Evolutionary conservation across 192 early-diverging fungal species (phyloP).

Genomic region (Chytriomyces sp.): DNA sequence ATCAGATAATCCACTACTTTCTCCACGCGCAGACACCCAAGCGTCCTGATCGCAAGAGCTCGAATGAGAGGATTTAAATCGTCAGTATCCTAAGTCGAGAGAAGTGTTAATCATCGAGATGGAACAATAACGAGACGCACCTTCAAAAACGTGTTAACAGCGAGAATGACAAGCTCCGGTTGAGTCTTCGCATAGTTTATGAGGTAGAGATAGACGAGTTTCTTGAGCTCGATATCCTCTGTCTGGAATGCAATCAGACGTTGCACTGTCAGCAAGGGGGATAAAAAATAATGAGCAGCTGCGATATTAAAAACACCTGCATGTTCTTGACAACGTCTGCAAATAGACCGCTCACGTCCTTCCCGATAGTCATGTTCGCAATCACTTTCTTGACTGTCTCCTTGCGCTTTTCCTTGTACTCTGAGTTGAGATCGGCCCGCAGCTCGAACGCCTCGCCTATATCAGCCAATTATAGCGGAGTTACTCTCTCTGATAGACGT

Average conservation of each 20-base stretch:
- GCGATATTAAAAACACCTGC: conserved; percentile 53
- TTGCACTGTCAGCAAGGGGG: neutral
- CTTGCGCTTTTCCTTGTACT: conserved; percentile 93
- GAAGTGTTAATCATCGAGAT: neutral
- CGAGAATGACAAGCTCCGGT: conserved; percentile 91
- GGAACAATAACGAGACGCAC: conserved; percentile 46
- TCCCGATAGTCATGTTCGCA: conserved; percentile 99
- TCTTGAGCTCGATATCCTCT: conserved; percentile 59
- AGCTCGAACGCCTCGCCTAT: conserved; percentile 97
- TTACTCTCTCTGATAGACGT: no score
- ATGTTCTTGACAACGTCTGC: conserved; percentile 93
- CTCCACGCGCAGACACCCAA: conserved; percentile 96
- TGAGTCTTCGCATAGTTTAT: conserved; percentile 95
- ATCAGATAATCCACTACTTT: conserved; percentile 84
- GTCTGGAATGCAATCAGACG: neutral
- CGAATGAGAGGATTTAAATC: conserved; percentile 94
- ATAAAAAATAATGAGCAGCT: neutral
- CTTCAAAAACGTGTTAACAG: conserved; percentile 86
- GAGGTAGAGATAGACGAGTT: conserved; percentile 91
- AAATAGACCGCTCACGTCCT: conserved; percentile 95
- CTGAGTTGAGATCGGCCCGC: conserved; percentile 94
- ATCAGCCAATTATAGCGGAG: neutral
- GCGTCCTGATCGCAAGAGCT: conserved; percentile 94
- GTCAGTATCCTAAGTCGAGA: conserved; percentile 73
- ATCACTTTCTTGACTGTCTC: conserved; percentile 98